Evolutionary conservation across 1,139 yeast species (phyloP), one percentile per base, ranked within the genome.

Genomic region (Yamadazyma diospyri): DNA sequence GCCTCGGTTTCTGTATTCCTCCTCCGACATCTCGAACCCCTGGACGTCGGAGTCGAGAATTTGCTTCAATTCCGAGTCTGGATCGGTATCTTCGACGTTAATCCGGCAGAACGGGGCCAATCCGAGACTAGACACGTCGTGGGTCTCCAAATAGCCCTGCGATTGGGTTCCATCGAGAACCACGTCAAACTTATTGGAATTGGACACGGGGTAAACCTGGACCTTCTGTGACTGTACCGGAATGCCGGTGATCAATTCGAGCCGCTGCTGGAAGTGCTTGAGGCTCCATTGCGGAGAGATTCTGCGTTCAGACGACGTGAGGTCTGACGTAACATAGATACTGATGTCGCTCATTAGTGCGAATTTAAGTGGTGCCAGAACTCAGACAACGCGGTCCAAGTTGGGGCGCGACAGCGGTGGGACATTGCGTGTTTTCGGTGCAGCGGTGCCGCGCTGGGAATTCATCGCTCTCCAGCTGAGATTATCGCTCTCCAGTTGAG

Each of bases 161-260:
- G 29, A 27, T 4, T 20, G 13, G n/a, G 16, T n/a, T 2, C 24
- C 19, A 19, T 35, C 39, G 7, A 45, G 11, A 6, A 18, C 20
- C 4, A 33, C 30, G 2, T 18, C 23, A 25, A 27, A 43, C 15
- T 44, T 37, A 23, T 43, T 43, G 7, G 48, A 42, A 25, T 13
- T 37, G 34, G 21, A 58, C 47, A 30, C 42, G 43, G 12, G 51
- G 33, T 24, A 66, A 25, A 30, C 48, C 41, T 64, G 67, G 16
- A 85, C 57, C 16, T 61, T 58, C 55, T 85, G 95, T 41, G 55
- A 62, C 16, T 51, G 37, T 1, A 87, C 85, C 4, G 81, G 76
- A 27, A 89, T 76, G 1, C 97, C 97, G 0, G 96, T 87, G 39
- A 86, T 73, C 16, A 68, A 69, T 49, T 85, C 94, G 13, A 88